phyloP scores from a whole-genome alignment of 2,329 filamentous ascomycete species.

The Aspergillus aculeatinus region DNA sequence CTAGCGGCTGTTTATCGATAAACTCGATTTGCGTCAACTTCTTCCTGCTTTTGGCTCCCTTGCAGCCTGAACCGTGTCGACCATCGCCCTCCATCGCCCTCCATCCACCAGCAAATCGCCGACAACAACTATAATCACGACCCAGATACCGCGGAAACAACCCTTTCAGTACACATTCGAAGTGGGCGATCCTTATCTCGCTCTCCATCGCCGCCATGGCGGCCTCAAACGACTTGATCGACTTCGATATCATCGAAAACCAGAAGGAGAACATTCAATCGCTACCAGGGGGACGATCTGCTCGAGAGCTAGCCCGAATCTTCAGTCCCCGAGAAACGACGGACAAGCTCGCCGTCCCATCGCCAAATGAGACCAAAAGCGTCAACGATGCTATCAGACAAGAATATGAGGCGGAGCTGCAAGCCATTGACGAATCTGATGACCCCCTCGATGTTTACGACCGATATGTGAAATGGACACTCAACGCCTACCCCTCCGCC shows the following conservation, averaged over 20 bases:
- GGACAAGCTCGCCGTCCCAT: slow-evolving; percentile 60
- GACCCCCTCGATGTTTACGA: slow-evolving; percentile 95
- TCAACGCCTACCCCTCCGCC: slow-evolving; percentile 90
- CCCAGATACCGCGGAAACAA: not conserved
- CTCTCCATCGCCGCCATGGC: slow-evolving; percentile 54
- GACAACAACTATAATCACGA: not conserved
- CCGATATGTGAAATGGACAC: slow-evolving; percentile 93
- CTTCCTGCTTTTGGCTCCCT: not conserved
- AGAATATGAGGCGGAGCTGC: slow-evolving; percentile 82
- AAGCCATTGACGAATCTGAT: slow-evolving; percentile 77
- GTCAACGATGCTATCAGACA: slow-evolving; percentile 76
- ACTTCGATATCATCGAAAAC: slow-evolving; percentile 89
- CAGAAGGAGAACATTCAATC: slow-evolving; percentile 99
- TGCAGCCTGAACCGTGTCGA: slow-evolving; percentile 1
- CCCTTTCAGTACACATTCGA: not conserved
- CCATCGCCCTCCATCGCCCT: not conserved
- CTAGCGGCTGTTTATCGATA: slow-evolving; percentile 39
- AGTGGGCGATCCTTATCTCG: not conserved
- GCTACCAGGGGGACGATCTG: slow-evolving; percentile 82
- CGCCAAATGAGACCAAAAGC: slow-evolving; percentile 70
- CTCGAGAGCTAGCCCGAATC: slow-evolving; percentile 79
- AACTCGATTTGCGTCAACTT: slow-evolving; percentile 15
- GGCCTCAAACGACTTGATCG: slow-evolving; percentile 45
- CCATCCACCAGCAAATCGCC: not conserved
- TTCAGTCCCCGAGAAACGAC: slow-evolving; percentile 51